These are phyloP conservation scores for Hypericum androsaemum DNA, from an alignment of 345 rosid species.

Conservation along the genomic window DNA sequence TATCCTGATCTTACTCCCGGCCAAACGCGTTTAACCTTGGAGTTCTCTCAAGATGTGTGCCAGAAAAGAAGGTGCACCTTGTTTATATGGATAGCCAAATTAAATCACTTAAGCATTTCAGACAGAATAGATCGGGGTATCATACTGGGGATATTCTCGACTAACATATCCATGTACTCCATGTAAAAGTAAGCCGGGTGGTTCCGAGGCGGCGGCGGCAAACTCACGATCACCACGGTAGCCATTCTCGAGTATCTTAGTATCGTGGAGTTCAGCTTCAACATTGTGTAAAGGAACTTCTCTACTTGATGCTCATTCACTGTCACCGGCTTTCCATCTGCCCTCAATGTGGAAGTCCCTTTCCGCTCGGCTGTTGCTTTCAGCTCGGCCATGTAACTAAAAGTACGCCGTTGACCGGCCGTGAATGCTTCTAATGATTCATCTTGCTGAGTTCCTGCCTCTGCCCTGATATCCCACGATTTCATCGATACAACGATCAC, in stretches of 20 bases:
- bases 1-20: too few species aligned
- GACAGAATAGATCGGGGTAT: too few species aligned
- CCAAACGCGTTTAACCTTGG: too few species aligned
- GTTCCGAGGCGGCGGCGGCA: constrained; percentile 72
- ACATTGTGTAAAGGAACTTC: too few species aligned
- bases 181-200: constrained; percentile 92
- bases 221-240: constrained; percentile 80
- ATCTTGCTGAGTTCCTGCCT: constrained; percentile 57
- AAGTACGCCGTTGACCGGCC: constrained; percentile 64
- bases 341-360: constrained; percentile 44
- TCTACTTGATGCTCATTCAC: constrained; percentile 79
- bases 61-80: too few species aligned
- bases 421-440: constrained; percentile 67
- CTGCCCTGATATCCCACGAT: constrained; percentile 72
- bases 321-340: constrained; percentile 69
- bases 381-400: constrained; percentile 56
- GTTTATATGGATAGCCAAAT: too few species aligned
- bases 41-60: too few species aligned
- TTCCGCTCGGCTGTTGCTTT: constrained; percentile 31
- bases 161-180: constrained; percentile 98
- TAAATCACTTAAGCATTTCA: too few species aligned
- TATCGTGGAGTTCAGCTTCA: constrained; percentile 79
- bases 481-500: constrained; percentile 89
- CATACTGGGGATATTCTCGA: constrained; percentile 90
- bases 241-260: constrained; percentile 78